phyloP scores from a whole-genome alignment of 1,284 basidiomycete species.

The Peniophora sp. region DNA sequence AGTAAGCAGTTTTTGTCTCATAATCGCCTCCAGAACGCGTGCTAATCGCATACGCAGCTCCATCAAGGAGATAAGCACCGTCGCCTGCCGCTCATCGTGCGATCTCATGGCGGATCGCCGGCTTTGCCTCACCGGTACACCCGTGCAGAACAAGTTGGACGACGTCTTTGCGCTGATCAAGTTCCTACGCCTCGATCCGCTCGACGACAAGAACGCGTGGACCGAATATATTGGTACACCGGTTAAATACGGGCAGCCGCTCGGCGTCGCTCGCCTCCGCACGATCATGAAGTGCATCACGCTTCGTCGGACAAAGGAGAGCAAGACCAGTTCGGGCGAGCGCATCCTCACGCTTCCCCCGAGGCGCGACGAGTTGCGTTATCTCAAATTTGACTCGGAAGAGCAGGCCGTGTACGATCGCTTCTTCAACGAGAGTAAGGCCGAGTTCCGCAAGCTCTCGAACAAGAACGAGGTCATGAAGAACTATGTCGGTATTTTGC shows the following conservation, averaged over 20 bases:
- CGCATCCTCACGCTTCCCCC: slow-evolving; percentile 84
- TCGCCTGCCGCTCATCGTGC: slow-evolving; percentile 91
- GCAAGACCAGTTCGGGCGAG: slow-evolving; percentile 73
- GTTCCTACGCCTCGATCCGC: slow-evolving; percentile 87
- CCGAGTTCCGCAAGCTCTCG: slow-evolving; percentile 83
- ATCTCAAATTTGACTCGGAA: slow-evolving; percentile 76
- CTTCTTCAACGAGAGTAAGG: slow-evolving; percentile 84
- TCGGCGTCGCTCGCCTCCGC: slow-evolving; percentile 91
- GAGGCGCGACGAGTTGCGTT: slow-evolving; percentile 78
- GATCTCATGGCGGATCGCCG: slow-evolving; percentile 91
- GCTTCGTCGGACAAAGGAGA: slow-evolving; percentile 92
- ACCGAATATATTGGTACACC: slow-evolving; percentile 88
- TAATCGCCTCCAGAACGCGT: slow-evolving; percentile 3
- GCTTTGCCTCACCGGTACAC: slow-evolving; percentile 92
- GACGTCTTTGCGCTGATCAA: slow-evolving; percentile 96
- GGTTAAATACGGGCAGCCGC: slow-evolving; percentile 86
- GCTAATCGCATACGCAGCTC: slow-evolving; percentile 44
- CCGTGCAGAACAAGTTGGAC: slow-evolving; percentile 97
- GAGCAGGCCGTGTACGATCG: slow-evolving; percentile 86
- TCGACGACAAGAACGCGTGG: slow-evolving; percentile 92
- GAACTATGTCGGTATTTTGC: slow-evolving; percentile 96
- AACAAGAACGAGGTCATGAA: slow-evolving; percentile 90
- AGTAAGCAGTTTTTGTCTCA: slow-evolving; percentile 49
- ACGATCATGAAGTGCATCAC: slow-evolving; percentile 97
- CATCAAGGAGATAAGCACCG: slow-evolving; percentile 94